These are phyloP conservation scores for Apiospora aurea DNA, from an alignment of 2,329 filamentous ascomycete species.

Conservation along the genomic window DNA sequence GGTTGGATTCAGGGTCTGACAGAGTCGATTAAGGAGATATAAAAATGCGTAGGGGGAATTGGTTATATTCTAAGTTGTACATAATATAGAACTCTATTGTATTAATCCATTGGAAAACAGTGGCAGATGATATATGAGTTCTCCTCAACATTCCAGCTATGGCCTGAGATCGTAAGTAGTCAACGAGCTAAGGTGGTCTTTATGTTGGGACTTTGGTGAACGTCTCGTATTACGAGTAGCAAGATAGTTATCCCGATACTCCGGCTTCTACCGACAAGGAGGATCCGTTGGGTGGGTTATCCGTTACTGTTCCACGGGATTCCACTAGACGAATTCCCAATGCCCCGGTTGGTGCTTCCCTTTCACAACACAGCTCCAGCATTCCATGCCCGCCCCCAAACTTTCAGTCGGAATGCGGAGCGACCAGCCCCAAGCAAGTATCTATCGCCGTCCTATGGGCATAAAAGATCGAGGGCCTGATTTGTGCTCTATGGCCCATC, in stretches of 20 bases:
- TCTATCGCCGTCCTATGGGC: neutral
- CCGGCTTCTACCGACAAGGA: neutral
- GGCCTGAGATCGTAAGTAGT: too few species aligned
- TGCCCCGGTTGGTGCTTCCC: neutral
- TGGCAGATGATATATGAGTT: too few species aligned
- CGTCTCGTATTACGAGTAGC: neutral
- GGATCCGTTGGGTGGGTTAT: neutral
- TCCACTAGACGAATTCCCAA: neutral
- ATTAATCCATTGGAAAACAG: too few species aligned
- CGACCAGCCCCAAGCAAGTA: neutral
- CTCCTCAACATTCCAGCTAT: too few species aligned
- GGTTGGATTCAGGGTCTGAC: neutral
- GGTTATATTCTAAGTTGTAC: too few species aligned
- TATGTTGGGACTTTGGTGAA: too few species aligned
- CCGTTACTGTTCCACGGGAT: neutral
- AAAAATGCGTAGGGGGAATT: too few species aligned
- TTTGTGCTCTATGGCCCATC: neutral
- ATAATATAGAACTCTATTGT: too few species aligned
- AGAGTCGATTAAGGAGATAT: too few species aligned
- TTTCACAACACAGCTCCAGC: neutral
- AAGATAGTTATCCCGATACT: neutral
- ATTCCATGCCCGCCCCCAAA: neutral
- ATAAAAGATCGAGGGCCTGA: neutral
- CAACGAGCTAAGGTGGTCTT: too few species aligned
- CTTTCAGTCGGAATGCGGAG: neutral